Base-by-base conservation (phyloP, 2,329 filamentous ascomycete species). In the Sphaerulina vaccinii region DNA sequence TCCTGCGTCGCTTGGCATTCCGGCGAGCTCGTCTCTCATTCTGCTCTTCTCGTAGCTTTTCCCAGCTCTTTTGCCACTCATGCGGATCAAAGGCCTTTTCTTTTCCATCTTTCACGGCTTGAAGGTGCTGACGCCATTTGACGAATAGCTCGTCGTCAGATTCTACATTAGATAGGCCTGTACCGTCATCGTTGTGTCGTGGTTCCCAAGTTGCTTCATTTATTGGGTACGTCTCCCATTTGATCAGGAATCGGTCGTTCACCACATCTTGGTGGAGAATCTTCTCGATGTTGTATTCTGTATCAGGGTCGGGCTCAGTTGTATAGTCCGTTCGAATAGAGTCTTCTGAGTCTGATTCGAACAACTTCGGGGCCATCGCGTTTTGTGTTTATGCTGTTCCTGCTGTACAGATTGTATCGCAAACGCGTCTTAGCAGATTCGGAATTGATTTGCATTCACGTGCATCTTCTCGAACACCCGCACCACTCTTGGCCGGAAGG, bases 161-260 rank as follows among this genome's bases (percentile, higher is more conserved):
- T n/a, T n/a, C n/a, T n/a, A 43, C 42, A 13, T 35, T 21, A 23
- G 54, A 10, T 11, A 66, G 32, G 18, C 61, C 51, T n/a, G n/a
- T n/a, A n/a, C n/a, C n/a, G n/a, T n/a, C n/a, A n/a, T n/a, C n/a
- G n/a, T n/a, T n/a, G 7, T 61, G 52, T 8, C 19, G 35, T 2
- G 65, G 64, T 37, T 70, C 68, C 66, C 66, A 69, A 1, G 62
- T 66, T 15, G 57, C 56, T 11, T 55, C 45, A 8, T 54, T 36
- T 0, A 66, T 53, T 4, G 57, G 51, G 45, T 67, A 70, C 21
- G 62, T 63, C 19, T 60, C 56, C 68, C 68, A 70, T 44, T 68
- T 66, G 42, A 68, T 48, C 7, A 68, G 56, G 44, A 65, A 68
- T 11, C 48, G 8, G 23, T 55, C 35, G 10, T 11, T 27, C 13